Base-by-base conservation (phyloP, 2,329 filamentous ascomycete species). In the Hymenotorrendiella dingleyae region DNA sequence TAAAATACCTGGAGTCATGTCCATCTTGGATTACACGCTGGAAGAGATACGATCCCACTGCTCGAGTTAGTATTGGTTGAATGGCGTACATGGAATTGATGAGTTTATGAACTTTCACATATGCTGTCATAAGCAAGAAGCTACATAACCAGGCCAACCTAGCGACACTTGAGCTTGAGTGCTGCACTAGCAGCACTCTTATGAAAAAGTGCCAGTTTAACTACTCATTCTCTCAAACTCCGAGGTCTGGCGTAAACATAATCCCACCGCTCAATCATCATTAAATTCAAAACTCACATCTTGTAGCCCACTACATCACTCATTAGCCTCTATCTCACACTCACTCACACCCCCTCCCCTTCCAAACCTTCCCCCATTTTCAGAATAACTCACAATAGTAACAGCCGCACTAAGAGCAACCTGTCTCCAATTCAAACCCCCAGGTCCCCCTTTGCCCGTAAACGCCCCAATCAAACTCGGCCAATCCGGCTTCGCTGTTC, bases 41-140 rank as follows among this genome's bases (percentile, higher is more conserved):
- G 66, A 82, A 83, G 49, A 86, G 73, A 60, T 78, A 84, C 0
- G 71, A 66, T 24, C 82, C 81, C 58, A 85, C 77, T 82, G 20
- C 21, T 37, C 10, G 3, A 11, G 14, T 29, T 36, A 36, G 24
- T n/a, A 37, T 8, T 8, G n/a, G 9, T 26, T 10, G 4, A 4
- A 30, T 4, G 14, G 3, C n/a, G 20, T 2, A 4, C 11, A 23
- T 10, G 26, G n/a, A n/a, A n/a, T n/a, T n/a, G n/a, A n/a, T n/a
- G n/a, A n/a, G n/a, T n/a, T n/a, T n/a, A n/a, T n/a, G n/a, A n/a
- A n/a, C n/a, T n/a, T n/a, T n/a, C n/a, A n/a, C n/a, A n/a, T n/a
- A n/a, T n/a, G n/a, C n/a, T n/a, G n/a, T n/a, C n/a, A n/a, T n/a
- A n/a, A n/a, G n/a, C n/a, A n/a, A n/a, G n/a, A n/a, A n/a, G n/a